A percentile compares a stretch with the other conserved stretches of the same genome.
Evolutionary conservation across 139 green algal species (phyloP).

Genomic region (Pycnococcus provasolii): DNA sequence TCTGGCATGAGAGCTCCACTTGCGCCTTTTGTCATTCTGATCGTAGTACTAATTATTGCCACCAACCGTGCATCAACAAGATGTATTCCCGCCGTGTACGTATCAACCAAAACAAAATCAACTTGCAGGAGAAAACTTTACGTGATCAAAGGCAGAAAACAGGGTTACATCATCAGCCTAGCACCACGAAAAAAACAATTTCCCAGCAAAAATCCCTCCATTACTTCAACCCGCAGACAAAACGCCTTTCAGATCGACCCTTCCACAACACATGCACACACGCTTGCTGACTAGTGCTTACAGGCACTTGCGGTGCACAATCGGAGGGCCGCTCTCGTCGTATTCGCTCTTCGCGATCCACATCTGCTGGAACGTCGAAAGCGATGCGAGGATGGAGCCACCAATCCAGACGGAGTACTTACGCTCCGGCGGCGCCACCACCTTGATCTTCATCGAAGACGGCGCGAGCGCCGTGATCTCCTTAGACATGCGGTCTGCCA

Average conservation of each 20-base stretch:
- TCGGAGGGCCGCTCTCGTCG: constrained; percentile 86
- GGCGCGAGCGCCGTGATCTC: constrained; percentile 80
- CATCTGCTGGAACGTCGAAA: constrained; percentile 94
- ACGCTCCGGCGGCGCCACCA: constrained; percentile 83
- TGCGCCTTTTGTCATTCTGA: too few relatives aligned
- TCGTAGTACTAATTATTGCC: too few relatives aligned
- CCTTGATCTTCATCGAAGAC: constrained; percentile 87
- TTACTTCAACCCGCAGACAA: too few relatives aligned
- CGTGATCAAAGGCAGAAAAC: too few relatives aligned
- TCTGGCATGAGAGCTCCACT: too few relatives aligned
- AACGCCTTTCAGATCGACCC: neutral
- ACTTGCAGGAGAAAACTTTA: too few relatives aligned
- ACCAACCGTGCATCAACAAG: too few relatives aligned
- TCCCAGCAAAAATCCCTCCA: too few relatives aligned
- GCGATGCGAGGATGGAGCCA: constrained; percentile 92
- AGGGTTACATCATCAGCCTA: too few relatives aligned
- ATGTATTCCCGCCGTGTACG: too few relatives aligned
- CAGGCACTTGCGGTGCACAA: constrained; percentile 98
- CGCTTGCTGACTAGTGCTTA: constrained; percentile 31
- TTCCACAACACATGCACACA: neutral
- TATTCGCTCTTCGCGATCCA: constrained; percentile 91
- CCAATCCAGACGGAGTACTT: constrained; percentile 95
- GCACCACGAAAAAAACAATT: too few relatives aligned
- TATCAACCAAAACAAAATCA: too few relatives aligned
- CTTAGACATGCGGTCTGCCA: constrained; percentile 93